These are phyloP conservation scores for Ascochyta clinopodiicola DNA, from an alignment of 2,329 filamentous ascomycete species.

Conservation along the genomic window DNA sequence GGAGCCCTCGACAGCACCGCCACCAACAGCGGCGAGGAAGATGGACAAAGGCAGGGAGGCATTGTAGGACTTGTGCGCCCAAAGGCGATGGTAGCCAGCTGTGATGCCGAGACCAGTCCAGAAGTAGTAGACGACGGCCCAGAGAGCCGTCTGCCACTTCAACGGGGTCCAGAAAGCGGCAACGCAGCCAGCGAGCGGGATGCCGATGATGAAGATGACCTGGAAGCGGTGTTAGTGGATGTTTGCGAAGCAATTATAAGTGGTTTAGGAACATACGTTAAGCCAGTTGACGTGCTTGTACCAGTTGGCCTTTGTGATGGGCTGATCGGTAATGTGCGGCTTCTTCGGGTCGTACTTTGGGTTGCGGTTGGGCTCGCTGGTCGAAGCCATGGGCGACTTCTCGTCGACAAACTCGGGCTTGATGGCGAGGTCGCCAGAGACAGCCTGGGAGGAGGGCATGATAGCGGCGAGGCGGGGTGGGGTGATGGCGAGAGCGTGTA, in stretches of 20 bases:
- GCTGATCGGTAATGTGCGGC: constrained; percentile 82
- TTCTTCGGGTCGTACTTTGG: constrained; percentile 69
- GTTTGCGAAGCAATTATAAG: not conserved
- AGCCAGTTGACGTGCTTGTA: constrained; percentile 95
- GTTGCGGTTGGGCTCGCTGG: constrained; percentile 60
- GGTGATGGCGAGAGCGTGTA: constrained; percentile 30
- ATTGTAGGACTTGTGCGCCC: constrained; percentile 63
- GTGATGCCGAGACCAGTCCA: constrained; percentile 74
- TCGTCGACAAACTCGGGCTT: constrained; percentile 57
- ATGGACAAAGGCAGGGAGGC: constrained; percentile 54
- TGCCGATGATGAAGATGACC: constrained; percentile 77
- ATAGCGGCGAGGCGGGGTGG: constrained; percentile 13
- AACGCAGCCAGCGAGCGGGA: constrained; percentile 77
- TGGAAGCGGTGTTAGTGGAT: constrained; percentile 59
- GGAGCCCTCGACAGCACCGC: constrained; percentile 58
- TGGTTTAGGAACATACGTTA: constrained; percentile 63
- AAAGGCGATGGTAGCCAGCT: constrained; percentile 74
- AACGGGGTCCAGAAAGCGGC: constrained; percentile 82
- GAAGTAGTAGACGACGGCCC: constrained; percentile 82
- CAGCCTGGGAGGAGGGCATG: constrained; percentile 62
- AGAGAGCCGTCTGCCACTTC: constrained; percentile 73
- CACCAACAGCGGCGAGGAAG: constrained; percentile 57
- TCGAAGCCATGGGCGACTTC: constrained; percentile 56
- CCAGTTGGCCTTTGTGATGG: constrained; percentile 84
- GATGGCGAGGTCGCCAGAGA: constrained; percentile 56